Base-by-base conservation (phyloP, 192 early-diverging fungal genomes). In the Obelidium mucronatum region DNA sequence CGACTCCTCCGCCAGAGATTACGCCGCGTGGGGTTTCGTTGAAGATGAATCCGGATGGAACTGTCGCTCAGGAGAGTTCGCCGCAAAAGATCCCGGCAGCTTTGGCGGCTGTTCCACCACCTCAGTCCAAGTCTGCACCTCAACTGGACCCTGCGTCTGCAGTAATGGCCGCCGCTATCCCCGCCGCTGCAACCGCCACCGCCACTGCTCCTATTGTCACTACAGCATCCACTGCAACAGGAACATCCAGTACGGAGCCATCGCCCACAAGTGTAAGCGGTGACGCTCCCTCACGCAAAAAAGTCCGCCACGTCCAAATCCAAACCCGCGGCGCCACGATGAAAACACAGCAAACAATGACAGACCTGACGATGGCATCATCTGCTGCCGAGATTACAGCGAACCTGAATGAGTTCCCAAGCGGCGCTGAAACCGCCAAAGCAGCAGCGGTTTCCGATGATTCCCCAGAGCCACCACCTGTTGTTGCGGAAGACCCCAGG, bases 281-380 rank as follows among this genome's bases (percentile, higher is more conserved):
- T 30, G 61, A 15, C 28, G 2, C 61, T 15, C 5, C 77, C 19
- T 8, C 58, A 2, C 71, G 81, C 37, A 74, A 75, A 48, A 82
- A 83, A 54, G 78, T 82, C 67, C 80, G 84, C 22, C 84, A 85
- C 67, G 84, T 85, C 28, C 84, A 82, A 52, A 85, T 85, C 67
- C 84, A 85, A 67, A 85, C 84, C 4, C 78, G 81, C 26, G 76
- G 71, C 15, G 65, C 80, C 3, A 64, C 67, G 6, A 61, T 73
- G 33, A 62, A 62, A 40, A 37, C 74, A 6, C 54, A 62, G 35
- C 34, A 24, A 53, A 73, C 63, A 11, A 82, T 82, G 58, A 78
- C 75, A 13, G 78, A 79, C 35, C 28, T 59, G 11, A 28, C 56
- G 22, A 34, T 39, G 37, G 62, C 33, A 30, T 17, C 34, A 15